These are phyloP conservation scores for Trichophyton benhamiae DNA, from an alignment of 2,329 filamentous ascomycete genomes.

Conservation along the genomic window DNA sequence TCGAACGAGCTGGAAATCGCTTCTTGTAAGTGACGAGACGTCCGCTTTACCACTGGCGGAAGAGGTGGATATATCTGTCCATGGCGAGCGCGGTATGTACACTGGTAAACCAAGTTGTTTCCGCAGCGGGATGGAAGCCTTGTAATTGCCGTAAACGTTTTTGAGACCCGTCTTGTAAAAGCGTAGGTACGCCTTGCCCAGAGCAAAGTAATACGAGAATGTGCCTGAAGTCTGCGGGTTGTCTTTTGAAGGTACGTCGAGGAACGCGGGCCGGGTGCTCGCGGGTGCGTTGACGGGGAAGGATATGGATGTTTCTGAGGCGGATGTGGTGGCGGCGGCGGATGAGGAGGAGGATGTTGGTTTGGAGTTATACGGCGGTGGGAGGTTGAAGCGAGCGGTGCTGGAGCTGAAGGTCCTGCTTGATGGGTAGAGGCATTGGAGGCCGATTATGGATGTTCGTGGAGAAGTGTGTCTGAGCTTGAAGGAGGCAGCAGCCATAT, in stretches of 20 bases:
- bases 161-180: slow-evolving; percentile 85
- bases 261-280: slow-evolving; percentile 48
- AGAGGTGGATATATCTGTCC: slow-evolving; percentile 8
- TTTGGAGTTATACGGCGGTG: neutral
- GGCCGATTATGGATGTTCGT: neutral
- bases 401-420: neutral
- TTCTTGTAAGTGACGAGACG: slow-evolving; percentile 40
- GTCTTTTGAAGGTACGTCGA: slow-evolving; percentile 48
- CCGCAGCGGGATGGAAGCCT: slow-evolving; percentile 24
- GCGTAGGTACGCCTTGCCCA: slow-evolving; percentile 61
- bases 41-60: neutral
- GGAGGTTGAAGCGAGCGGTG: neutral
- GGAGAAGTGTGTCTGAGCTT: neutral
- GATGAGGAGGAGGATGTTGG: neutral
- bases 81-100: slow-evolving; percentile 26
- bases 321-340: neutral
- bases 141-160: slow-evolving; percentile 57
- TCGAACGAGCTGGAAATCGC: slow-evolving; percentile 57
- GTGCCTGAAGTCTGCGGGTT: slow-evolving; percentile 25
- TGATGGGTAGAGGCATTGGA: neutral
- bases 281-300: slow-evolving; percentile 13
- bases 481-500: neutral
- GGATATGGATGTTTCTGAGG: slow-evolving; percentile 11
- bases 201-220: slow-evolving; percentile 26
- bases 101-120: slow-evolving; percentile 21